Conservation (phyloP, 768 basidiomycete genomes). For the Boletus edulis region DNA sequence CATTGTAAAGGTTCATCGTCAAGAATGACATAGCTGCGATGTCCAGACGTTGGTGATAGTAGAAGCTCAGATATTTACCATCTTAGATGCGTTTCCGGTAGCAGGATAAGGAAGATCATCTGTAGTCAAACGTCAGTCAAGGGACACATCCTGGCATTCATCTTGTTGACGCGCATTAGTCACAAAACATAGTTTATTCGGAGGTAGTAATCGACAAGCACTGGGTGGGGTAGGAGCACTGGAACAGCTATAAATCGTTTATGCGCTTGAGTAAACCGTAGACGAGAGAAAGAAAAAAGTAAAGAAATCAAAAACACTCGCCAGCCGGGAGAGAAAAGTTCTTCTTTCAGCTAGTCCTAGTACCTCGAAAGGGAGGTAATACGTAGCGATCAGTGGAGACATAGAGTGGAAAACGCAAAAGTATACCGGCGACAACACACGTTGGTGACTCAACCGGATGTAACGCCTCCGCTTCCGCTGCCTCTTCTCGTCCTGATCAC, state of each 20-base stretch:
- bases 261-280: constrained; percentile 21
- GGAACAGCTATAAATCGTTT: constrained; percentile 21
- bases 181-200: constrained; percentile 20
- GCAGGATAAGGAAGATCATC: neutral
- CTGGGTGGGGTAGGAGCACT: constrained; percentile 6
- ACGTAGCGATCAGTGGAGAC: constrained; percentile 21
- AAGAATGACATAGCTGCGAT: no score
- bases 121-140: constrained; percentile 1
- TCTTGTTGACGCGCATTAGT: neutral
- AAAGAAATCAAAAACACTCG: constrained; percentile 20
- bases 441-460: constrained; percentile 19
- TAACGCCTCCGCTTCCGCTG: constrained; percentile 23
- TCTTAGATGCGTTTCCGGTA: no score
- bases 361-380: constrained; percentile 22
- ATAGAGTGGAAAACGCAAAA: constrained; percentile 13
- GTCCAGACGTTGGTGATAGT: no score
- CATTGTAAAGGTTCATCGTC: no score
- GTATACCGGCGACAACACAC: constrained; percentile 21
- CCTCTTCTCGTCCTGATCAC: constrained; percentile 70
- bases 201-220: constrained; percentile 20
- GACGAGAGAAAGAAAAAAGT: neutral
- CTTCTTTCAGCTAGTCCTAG: constrained; percentile 22
- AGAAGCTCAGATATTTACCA: no score
- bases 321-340: constrained; percentile 20
- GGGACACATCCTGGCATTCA: neutral